Evolutionary conservation across 768 basidiomycete genomes (phyloP), one percentile per base, ranked within the genome.

Genomic region (Floccularia luteovirens): DNA sequence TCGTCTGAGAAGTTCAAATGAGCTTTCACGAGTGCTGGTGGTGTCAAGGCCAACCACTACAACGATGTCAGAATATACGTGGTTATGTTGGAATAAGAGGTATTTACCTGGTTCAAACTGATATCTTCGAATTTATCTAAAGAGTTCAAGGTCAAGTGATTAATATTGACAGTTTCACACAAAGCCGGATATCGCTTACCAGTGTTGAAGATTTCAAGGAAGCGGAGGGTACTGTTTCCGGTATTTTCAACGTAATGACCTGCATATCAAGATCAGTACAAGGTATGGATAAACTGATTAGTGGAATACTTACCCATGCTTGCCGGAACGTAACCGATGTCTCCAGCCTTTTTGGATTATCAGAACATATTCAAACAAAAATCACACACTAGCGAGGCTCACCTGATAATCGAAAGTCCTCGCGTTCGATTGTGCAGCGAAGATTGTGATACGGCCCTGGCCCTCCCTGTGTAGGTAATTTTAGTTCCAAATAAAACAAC

Each of bases 201-300:
- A 20, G 75, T 63, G 48, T 66, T 71, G 54, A 80, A 75, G 16
- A 83, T 70, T 51, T 83, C 79, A 5, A 84, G 62, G 50, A 72
- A 77, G 43, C 57, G 62, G 28, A 82, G 52, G 2, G 79, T 72
- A 2, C 67, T 65, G 46, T 78, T 72, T 14, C 79, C 79, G 3
- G 67, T 75, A 54, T 82, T 81, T 53, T 82, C 79, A 20, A 83
- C 64, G 51, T 82, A 82, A 50, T 84, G 82, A 1, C 78, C 77
- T 73, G 45, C 37, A 75, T 63, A n/a, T 30, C 72, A 17, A 17
- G 3, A 3, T 16, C 5, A 16, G 46, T n/a, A 53, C 44, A 14
- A 48, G 19, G 31, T 36, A 30, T 30, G 21, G 36, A 34, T 31
- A 24, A 23, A 32, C 36, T 14, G 24, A 16, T 0, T 20, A 20